Evolutionary conservation across 768 basidiomycete species (phyloP).

Genomic region (Suillus cothurnatus): DNA sequence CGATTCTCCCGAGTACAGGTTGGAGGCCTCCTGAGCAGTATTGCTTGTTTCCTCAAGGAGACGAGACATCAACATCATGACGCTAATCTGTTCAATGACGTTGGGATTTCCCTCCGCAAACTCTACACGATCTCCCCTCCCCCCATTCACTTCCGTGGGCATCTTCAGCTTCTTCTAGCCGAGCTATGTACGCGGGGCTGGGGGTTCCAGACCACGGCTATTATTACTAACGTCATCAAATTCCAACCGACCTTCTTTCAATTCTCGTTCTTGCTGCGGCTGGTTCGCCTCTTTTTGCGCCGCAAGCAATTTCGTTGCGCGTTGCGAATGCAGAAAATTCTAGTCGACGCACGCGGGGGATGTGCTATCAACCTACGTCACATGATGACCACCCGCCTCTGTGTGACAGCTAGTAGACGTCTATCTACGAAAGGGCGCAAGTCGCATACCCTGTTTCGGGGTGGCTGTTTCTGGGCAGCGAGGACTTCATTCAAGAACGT

Average conservation of each 20-base stretch:
- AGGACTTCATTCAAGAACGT: neutral
- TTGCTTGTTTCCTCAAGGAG: constrained; percentile 41
- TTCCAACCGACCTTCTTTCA: constrained; percentile 42
- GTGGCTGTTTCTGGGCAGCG: neutral
- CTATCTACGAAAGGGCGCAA: neutral
- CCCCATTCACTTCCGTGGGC: constrained; percentile 41
- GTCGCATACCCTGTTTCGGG: neutral
- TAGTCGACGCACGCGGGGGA: neutral
- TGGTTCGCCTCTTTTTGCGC: constrained; percentile 41
- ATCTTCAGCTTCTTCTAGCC: constrained; percentile 47
- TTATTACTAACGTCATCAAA: constrained; percentile 43
- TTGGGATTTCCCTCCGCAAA: constrained; percentile 38
- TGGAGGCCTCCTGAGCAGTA: constrained; percentile 40
- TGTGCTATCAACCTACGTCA: neutral
- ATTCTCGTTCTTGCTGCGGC: constrained; percentile 38
- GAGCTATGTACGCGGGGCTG: constrained; percentile 41
- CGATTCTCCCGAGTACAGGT: constrained; percentile 33
- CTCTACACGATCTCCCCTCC: constrained; percentile 41
- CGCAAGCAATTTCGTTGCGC: constrained; percentile 39
- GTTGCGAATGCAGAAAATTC: neutral
- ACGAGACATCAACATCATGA: constrained; percentile 35
- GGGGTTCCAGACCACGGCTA: constrained; percentile 36
- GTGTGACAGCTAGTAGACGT: neutral
- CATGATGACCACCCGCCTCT: neutral
- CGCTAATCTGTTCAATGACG: constrained; percentile 28